phyloP scores from a whole-genome alignment of 1,284 basidiomycete species.

The Gastroboletus turbinatus region DNA sequence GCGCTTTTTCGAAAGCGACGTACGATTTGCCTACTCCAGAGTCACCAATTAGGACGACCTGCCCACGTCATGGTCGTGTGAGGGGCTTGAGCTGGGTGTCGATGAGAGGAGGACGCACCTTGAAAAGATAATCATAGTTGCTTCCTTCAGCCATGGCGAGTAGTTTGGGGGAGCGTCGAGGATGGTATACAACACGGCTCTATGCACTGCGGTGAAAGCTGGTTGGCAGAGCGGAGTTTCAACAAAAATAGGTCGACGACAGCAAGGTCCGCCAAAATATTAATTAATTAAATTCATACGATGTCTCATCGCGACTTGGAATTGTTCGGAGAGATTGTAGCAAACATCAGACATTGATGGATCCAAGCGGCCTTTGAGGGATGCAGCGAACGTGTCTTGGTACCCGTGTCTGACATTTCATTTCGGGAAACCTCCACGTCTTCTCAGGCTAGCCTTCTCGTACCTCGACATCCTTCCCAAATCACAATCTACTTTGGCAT shows the following conservation, averaged over 20 bases:
- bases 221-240: constrained; percentile 23
- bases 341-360: neutral
- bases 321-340: too few species aligned
- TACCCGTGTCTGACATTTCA: neutral
- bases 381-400: neutral
- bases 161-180: constrained; percentile 8
- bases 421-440: neutral
- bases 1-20: constrained; percentile 30
- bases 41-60: constrained; percentile 98
- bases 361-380: neutral
- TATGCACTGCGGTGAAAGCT: neutral
- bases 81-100: neutral
- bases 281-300: neutral
- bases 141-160: constrained; percentile 75
- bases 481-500: neutral
- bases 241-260: constrained; percentile 9
- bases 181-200: constrained; percentile 14
- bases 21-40: constrained; percentile 98
- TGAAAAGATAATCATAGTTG: constrained; percentile 97
- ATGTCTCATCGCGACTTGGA: neutral
- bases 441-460: neutral
- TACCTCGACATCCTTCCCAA: neutral
- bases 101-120: constrained; percentile 51
- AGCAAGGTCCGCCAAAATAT: neutral
- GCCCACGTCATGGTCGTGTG: neutral